Conservation (phyloP, 306 rosid species). For the Castanea mollissima region DNA sequence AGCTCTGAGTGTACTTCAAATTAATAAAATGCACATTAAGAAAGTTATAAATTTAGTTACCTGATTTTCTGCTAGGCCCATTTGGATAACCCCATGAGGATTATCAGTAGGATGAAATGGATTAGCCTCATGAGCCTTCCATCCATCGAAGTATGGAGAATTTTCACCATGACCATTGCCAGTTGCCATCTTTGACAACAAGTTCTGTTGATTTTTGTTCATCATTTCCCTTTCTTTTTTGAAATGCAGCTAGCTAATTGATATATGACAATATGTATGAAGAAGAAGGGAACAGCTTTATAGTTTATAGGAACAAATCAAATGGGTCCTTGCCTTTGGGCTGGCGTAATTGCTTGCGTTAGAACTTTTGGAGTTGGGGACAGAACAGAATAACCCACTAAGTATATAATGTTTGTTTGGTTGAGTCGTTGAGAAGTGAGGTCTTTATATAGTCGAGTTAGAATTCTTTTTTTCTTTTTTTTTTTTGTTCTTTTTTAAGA, state of each 20-base stretch:
- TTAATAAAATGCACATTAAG: background rate
- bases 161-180: slow-evolving; percentile 72
- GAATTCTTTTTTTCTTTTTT: background rate
- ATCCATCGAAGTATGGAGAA: slow-evolving; percentile 74
- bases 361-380: background rate
- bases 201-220: slow-evolving; percentile 27
- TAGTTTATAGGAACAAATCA: too few relatives aligned
- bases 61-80: slow-evolving; percentile 92
- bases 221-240: background rate
- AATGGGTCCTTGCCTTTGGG: too few relatives aligned
- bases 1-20: background rate
- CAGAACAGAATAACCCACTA: background rate
- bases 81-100: slow-evolving; percentile 73
- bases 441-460: background rate
- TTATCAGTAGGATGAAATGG: slow-evolving; percentile 65
- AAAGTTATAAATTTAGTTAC: slow-evolving; percentile 25
- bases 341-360: too few relatives aligned
- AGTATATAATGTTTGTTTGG: background rate
- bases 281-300: background rate
- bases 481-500: background rate
- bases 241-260: background rate
- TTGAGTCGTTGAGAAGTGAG: background rate
- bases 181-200: slow-evolving; percentile 65
- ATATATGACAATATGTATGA: background rate
- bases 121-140: slow-evolving; percentile 70